Base-by-base conservation (phyloP, 2,329 filamentous ascomycete species). In the Capronia coronata region DNA sequence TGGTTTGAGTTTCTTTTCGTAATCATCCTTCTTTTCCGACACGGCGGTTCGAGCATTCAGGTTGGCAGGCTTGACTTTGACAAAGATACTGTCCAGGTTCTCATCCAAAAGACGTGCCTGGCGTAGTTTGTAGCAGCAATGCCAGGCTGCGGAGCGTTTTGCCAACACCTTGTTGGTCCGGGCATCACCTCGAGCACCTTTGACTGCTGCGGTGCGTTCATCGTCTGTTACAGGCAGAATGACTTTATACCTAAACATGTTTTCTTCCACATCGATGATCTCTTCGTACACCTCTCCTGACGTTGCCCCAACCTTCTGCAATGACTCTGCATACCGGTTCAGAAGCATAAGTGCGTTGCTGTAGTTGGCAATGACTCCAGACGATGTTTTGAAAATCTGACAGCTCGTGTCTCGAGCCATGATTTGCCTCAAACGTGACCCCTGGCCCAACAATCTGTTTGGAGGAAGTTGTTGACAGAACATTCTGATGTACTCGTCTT, bases 101-200 rank as follows among this genome's bases (percentile, higher is more conserved):
- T 82, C 76, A 62, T 96, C 80, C 3, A 98, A 72, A 52, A 84
- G 80, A 1, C 78, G 77, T 46, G 77, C 75, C 51, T 79, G 73
- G 41, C 83, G 74, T 13, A 98, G 74, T 54, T 80, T 65, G 1
- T 88, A 64, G 62, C 90, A 96, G 43, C 85, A 80, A 61, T 89
- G 80, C 64, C 91, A 97, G 0, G 93, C 91, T 2, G 90, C 91
- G 0, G 90, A 87, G 57, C 87, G 87, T 65, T 93, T 94, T 3
- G 93, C 91, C 14, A 84, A 69, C 23, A 82, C 75, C 66, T 95
- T 97, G 49, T 76, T 86, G 6, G 72, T 65, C 48, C 83, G 79
- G 0, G 79, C 69, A 6, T 70, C 72, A 3, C 93, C 91, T 10
- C 75, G 73, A 3, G 79, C 75, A 23, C 79, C 81, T 48, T 75